These are phyloP conservation scores for Sporopachydermia quercuum DNA, from an alignment of 805 yeast genomes.

Conservation along the genomic window DNA sequence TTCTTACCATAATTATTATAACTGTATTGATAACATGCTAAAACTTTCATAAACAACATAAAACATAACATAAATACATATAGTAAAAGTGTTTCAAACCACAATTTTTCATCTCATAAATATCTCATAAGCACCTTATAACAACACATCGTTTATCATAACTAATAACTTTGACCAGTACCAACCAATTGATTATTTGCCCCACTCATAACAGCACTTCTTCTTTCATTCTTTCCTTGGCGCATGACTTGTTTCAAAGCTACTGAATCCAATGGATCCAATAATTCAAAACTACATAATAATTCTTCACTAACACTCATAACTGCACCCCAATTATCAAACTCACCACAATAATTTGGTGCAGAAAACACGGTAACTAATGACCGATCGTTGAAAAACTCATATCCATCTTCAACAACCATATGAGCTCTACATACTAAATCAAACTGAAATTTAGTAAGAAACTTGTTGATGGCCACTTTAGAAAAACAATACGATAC, in stretches of 20 bases:
- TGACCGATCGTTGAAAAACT: slow-evolving; percentile 57
- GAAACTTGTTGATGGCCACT: slow-evolving; percentile 65
- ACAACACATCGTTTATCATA: neutral
- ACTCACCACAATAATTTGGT: slow-evolving; percentile 71
- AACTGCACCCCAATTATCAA: slow-evolving; percentile 94
- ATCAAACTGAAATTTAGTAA: slow-evolving; percentile 63
- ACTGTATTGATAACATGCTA: too few relatives aligned
- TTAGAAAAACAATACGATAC: slow-evolving; percentile 69
- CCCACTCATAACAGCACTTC: slow-evolving; percentile 29
- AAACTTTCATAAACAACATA: too few relatives aligned
- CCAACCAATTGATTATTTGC: too few relatives aligned
- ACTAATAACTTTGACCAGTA: slow-evolving; percentile 5
- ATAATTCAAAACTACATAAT: slow-evolving; percentile 80
- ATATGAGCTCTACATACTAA: slow-evolving; percentile 76
- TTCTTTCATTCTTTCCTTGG: slow-evolving; percentile 79
- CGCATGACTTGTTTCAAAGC: slow-evolving; percentile 93
- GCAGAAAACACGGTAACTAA: slow-evolving; percentile 64
- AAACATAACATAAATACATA: too few relatives aligned
- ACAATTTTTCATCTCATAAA: too few relatives aligned
- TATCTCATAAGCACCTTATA: too few relatives aligned
- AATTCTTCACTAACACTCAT: slow-evolving; percentile 93
- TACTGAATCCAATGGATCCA: slow-evolving; percentile 86
- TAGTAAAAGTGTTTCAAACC: too few relatives aligned
- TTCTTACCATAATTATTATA: too few relatives aligned
- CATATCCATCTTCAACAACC: slow-evolving; percentile 78